These are phyloP conservation scores for Monosporozyma yasuniensis DNA, from an alignment of 805 yeast genomes.

Conservation along the genomic window DNA sequence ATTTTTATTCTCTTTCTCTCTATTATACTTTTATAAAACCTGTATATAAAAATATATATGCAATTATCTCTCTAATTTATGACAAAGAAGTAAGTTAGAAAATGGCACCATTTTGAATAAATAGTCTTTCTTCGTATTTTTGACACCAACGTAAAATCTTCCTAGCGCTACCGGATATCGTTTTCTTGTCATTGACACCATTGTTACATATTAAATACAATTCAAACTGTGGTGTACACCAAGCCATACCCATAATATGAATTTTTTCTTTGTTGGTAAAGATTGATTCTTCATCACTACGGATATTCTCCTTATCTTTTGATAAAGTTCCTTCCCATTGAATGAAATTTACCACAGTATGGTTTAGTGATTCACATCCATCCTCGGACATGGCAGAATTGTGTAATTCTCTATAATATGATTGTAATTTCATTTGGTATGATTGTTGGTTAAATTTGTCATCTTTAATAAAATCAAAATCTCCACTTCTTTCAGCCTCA, in stretches of 20 bases:
- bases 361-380: constrained; percentile 21
- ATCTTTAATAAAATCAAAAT: background rate
- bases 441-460: background rate
- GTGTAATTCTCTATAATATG: constrained; percentile 22
- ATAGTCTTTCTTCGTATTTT: constrained; percentile 58
- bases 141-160: constrained; percentile 69
- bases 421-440: constrained; percentile 21
- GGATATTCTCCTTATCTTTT: background rate
- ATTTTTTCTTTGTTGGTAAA: constrained; percentile 14
- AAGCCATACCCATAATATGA: constrained; percentile 37
- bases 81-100: constrained; percentile 30
- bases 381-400: constrained; percentile 20
- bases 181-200: constrained; percentile 48
- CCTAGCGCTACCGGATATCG: constrained; percentile 50
- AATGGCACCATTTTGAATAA: constrained; percentile 65
- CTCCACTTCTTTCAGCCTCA: background rate
- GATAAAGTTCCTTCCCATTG: constrained; percentile 29
- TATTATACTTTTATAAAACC: background rate
- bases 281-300: constrained; percentile 2
- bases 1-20: too few relatives aligned
- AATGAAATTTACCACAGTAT: constrained; percentile 39
- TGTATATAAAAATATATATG: background rate
- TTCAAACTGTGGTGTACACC: constrained; percentile 55
- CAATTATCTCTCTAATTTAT: background rate
- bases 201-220: constrained; percentile 45